A percentile compares a stretch with the other conserved stretches of the same genome.
These are phyloP conservation scores for Trichosanthes truncata DNA, from an alignment of 306 rosid genomes.

Conservation along the genomic window DNA sequence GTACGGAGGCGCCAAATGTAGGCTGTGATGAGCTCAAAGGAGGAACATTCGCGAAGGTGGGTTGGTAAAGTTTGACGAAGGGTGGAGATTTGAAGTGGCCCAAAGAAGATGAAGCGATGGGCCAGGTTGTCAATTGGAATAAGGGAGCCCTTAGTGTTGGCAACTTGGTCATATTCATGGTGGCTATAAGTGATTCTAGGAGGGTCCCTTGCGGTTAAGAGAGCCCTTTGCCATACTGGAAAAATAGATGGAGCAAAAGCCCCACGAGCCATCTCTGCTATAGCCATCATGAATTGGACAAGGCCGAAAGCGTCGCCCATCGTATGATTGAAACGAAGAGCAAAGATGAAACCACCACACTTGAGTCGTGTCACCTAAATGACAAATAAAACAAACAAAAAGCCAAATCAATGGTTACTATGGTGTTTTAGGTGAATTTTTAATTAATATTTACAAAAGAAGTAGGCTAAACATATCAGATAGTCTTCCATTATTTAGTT, in stretches of 20 bases:
- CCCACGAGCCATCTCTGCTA: conserved; percentile 15
- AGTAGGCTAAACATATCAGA: too few species aligned
- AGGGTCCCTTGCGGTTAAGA: conserved; percentile 13
- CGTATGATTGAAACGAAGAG: too few species aligned
- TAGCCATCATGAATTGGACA: not conserved
- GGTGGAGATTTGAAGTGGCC: not conserved
- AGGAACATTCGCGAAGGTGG: not conserved
- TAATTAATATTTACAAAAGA: too few species aligned
- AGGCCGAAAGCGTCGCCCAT: not conserved
- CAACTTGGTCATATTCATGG: conserved; percentile 1
- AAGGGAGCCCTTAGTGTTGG: not conserved
- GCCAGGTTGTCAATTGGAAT: too few species aligned
- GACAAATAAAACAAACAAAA: too few species aligned
- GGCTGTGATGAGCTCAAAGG: conserved; percentile 13
- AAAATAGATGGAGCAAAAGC: conserved; percentile 7
- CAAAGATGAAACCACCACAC: too few species aligned
- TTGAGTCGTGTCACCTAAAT: too few species aligned
- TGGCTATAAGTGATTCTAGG: conserved; percentile 9
- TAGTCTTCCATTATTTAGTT: too few species aligned
- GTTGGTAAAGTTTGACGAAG: conserved; percentile 2
- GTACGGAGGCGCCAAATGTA: conserved; percentile 13
- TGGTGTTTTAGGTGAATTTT: too few species aligned
- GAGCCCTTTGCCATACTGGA: conserved; percentile 18
- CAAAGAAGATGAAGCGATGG: too few species aligned
- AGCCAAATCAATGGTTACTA: too few species aligned